A percentile compares a stretch with the other conserved stretches of the same genome.
These are phyloP conservation scores for Coniochaeta pulveracea DNA, from an alignment of 2,329 filamentous ascomycete species.

Conservation along the genomic window DNA sequence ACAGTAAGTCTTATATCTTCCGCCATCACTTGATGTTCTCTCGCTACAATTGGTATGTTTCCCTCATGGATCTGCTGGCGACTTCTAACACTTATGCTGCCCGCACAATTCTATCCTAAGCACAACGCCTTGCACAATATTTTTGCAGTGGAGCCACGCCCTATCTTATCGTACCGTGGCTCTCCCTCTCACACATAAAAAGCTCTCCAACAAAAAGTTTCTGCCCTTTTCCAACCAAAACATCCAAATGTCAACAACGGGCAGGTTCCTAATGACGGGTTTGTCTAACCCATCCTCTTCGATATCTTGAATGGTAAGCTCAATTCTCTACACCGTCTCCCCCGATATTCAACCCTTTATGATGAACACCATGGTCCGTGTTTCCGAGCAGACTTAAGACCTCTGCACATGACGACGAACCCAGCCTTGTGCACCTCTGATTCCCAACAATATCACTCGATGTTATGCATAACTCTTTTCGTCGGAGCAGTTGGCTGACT, in stretches of 20 bases:
- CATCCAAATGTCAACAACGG: background rate
- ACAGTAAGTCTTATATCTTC: too few relatives aligned
- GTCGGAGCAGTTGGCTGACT: background rate
- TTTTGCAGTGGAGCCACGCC: too few relatives aligned
- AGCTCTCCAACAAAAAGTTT: background rate
- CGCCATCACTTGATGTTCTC: too few relatives aligned
- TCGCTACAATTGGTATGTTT: too few relatives aligned
- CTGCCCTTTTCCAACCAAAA: background rate
- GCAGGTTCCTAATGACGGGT: too few relatives aligned
- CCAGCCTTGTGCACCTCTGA: slow-evolving; percentile 3
- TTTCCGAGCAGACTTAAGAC: slow-evolving; percentile 4
- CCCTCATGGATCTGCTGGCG: too few relatives aligned
- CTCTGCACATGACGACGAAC: slow-evolving; percentile 3
- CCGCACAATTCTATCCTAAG: too few relatives aligned
- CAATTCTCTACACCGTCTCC: background rate
- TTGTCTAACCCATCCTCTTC: too few relatives aligned
- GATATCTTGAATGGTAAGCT: background rate
- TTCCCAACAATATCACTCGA: background rate
- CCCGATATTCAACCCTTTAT: background rate
- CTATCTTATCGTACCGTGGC: too few relatives aligned
- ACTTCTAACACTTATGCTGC: too few relatives aligned
- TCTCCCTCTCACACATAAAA: slow-evolving; percentile 2
- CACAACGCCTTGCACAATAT: too few relatives aligned
- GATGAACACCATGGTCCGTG: slow-evolving; percentile 4
- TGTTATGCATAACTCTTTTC: background rate